A percentile compares a stretch with the other conserved stretches of the same genome.
Conservation (phyloP, 1,284 basidiomycete species). For the Pisolithus thermaeus region DNA sequence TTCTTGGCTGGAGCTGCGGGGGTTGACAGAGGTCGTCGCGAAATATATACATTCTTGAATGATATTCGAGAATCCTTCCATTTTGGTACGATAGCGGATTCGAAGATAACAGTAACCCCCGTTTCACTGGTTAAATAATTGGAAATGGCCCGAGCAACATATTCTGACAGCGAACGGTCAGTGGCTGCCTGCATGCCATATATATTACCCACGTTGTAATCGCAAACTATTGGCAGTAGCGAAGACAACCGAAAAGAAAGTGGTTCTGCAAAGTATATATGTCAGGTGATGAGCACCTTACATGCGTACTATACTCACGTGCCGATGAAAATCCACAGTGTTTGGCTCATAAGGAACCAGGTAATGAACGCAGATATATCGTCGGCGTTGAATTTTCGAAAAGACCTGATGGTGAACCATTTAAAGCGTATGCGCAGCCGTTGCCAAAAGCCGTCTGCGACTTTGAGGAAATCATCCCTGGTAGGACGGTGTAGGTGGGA, state of each 20-base stretch:
- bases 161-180: conserved; percentile 44
- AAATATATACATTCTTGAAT: conserved; percentile 96
- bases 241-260: conserved; percentile 93
- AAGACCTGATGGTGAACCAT: conserved; percentile 96
- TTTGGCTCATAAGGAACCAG: conserved; percentile 92
- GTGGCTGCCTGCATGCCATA: background rate
- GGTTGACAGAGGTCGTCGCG: conserved; percentile 57
- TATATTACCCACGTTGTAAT: conserved; percentile 62
- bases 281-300: conserved; percentile 11
- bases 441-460: conserved; percentile 87
- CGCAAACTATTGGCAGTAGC: conserved; percentile 84
- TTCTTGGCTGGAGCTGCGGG: conserved; percentile 10
- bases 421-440: conserved; percentile 90
- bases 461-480: conserved; percentile 81
- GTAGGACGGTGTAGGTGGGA: conserved; percentile 81
- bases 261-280: conserved; percentile 55
- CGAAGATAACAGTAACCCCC: conserved; percentile 93
- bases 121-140: conserved; percentile 92
- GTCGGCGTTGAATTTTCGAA: conserved; percentile 93
- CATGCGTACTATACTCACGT: conserved; percentile 56
- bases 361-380: conserved; percentile 96
- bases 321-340: conserved; percentile 88
- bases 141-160: conserved; percentile 85
- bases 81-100: conserved; percentile 96
- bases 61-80: conserved; percentile 95